Conservation (phyloP, 2,329 filamentous ascomycete species). For the Phyllosticta capitalensis region DNA sequence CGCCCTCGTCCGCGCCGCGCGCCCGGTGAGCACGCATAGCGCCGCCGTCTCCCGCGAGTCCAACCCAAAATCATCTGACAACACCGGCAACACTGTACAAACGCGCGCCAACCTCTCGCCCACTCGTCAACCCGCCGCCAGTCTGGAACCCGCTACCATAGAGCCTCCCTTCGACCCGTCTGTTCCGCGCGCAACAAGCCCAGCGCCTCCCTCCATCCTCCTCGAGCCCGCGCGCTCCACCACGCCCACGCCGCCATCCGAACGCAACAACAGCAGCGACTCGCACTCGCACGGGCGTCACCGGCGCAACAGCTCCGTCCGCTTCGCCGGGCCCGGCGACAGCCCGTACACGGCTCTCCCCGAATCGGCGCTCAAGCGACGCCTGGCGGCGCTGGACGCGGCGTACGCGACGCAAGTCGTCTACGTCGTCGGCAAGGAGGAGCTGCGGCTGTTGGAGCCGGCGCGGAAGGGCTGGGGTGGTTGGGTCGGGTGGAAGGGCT, state of each 20-base stretch:
- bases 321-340: slow-evolving; percentile 2
- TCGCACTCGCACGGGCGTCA: not conserved
- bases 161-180: slow-evolving; percentile 27
- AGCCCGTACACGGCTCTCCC: slow-evolving; percentile 5
- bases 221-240: not conserved
- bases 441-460: slow-evolving; percentile 36
- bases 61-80: not conserved
- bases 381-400: slow-evolving; percentile 29
- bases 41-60: not conserved
- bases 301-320: not conserved
- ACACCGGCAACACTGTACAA: not conserved
- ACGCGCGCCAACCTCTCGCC: slow-evolving; percentile 1
- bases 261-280: slow-evolving; percentile 17
- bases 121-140: not conserved
- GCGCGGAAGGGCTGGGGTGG: slow-evolving; percentile 29
- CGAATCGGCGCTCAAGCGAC: slow-evolving; percentile 12
- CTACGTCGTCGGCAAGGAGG: slow-evolving; percentile 52
- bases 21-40: not conserved
- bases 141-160: not conserved
- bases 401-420: slow-evolving; percentile 40
- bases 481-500: slow-evolving; percentile 34
- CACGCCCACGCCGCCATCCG: not conserved
- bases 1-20: slow-evolving; percentile 18
- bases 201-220: slow-evolving; percentile 6
- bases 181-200: not conserved